phyloP scores from a whole-genome alignment of 2,329 filamentous ascomycete genomes.

The Talaromyces funiculosus region DNA sequence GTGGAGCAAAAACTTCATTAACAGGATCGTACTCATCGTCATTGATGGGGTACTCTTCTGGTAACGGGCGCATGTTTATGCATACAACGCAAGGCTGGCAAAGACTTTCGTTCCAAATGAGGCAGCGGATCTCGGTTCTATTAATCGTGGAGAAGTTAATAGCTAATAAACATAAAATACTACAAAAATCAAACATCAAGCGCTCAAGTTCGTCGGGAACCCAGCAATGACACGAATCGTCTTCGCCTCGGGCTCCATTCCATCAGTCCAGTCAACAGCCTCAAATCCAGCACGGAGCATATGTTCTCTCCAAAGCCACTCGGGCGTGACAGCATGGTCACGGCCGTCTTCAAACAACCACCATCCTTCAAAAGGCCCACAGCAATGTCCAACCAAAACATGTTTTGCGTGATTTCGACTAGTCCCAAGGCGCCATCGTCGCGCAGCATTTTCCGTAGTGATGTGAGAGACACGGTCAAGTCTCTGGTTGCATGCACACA shows the following conservation, averaged over 20 bases:
- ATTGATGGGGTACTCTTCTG: too few species aligned
- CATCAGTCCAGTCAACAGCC: neutral
- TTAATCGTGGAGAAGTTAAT: too few species aligned
- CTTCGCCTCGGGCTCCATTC: neutral
- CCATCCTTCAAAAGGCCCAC: slow-evolving; percentile 36
- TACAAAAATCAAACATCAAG: neutral
- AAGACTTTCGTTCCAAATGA: too few species aligned
- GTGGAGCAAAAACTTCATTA: too few species aligned
- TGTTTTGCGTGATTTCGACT: slow-evolving; percentile 28
- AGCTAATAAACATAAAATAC: neutral
- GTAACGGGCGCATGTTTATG: too few species aligned
- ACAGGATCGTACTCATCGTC: too few species aligned
- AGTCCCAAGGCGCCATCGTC: slow-evolving; percentile 19
- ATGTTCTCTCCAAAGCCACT: neutral
- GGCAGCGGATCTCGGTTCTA: too few species aligned
- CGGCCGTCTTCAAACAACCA: slow-evolving; percentile 37
- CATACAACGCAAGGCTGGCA: too few species aligned
- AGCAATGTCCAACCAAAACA: slow-evolving; percentile 28
- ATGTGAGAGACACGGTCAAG: slow-evolving; percentile 20
- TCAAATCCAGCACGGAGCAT: neutral
- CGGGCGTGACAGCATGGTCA: slow-evolving; percentile 21
- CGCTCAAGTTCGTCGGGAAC: neutral
- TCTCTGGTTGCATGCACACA: slow-evolving; percentile 33
- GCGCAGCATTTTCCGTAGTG: slow-evolving; percentile 24
- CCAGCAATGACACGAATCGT: neutral